phyloP scores from a whole-genome alignment of 106 monocot genomes.

The Chionographis japonica region DNA sequence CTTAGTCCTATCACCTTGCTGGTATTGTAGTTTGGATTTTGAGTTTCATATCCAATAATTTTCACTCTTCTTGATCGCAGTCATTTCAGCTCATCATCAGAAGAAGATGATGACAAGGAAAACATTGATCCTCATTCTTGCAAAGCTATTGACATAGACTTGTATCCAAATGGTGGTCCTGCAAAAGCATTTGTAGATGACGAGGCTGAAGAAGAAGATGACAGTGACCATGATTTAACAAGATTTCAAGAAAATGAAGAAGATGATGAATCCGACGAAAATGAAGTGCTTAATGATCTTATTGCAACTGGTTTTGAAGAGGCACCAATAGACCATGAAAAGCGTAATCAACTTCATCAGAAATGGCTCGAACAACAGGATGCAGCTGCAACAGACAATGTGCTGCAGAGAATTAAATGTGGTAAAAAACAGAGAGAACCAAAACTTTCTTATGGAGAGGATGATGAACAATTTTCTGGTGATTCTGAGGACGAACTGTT shows the following conservation, averaged over 20 bases:
- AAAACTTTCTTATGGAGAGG: slow-evolving; percentile 12
- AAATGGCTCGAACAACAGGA: slow-evolving; percentile 95
- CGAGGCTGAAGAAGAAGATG: slow-evolving; percentile 97
- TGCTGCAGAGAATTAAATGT: slow-evolving; percentile 61
- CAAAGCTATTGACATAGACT: slow-evolving; percentile 16
- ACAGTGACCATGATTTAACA: slow-evolving; percentile 64
- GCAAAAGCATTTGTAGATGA: slow-evolving; percentile 84
- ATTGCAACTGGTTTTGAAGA: slow-evolving; percentile 79
- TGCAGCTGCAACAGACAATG: slow-evolving; percentile 69
- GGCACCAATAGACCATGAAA: slow-evolving; percentile 61
- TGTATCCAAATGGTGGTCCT: slow-evolving; percentile 31
- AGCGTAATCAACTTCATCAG: slow-evolving; percentile 80
- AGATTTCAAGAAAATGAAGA: slow-evolving; percentile 73
- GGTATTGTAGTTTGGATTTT: too few species aligned
- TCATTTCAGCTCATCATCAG: slow-evolving; percentile 67
- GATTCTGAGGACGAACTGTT: slow-evolving; percentile 24
- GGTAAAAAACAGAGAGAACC: slow-evolving; percentile 21
- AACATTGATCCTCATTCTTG: slow-evolving; percentile 44
- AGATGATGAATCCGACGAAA: slow-evolving; percentile 54
- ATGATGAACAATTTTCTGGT: slow-evolving; percentile 22
- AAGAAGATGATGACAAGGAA: slow-evolving; percentile 74
- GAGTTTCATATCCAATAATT: too few species aligned
- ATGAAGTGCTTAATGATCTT: slow-evolving; percentile 59
- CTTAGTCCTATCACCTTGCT: too few species aligned
- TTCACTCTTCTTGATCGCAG: background rate